Evolutionary conservation across 352 stramenopile species (phyloP).

Genomic region (Phytophthora hibernalis): DNA sequence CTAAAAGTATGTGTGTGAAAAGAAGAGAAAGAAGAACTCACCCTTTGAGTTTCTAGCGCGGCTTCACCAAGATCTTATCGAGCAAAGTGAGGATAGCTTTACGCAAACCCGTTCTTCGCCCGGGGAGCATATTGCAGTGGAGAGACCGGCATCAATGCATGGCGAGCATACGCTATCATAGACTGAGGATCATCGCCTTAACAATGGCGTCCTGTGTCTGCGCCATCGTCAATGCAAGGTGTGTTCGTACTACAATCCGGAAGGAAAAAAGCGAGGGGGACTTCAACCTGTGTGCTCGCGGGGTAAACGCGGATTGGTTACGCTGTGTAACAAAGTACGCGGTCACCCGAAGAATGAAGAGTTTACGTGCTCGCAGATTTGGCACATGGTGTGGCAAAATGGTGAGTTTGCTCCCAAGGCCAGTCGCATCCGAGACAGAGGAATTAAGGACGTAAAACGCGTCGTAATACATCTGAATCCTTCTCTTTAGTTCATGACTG

Average conservation of each 20-base stretch:
- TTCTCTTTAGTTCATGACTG: no score
- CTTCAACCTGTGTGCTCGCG: slow-evolving; percentile 11
- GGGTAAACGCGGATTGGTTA: background rate
- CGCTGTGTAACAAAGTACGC: no score
- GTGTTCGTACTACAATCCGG: slow-evolving; percentile 10
- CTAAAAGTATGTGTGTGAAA: no score
- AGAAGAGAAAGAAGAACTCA: background rate
- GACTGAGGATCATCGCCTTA: background rate
- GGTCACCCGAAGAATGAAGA: no score
- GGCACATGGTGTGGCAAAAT: no score
- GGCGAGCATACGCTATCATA: background rate
- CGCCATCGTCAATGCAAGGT: slow-evolving; percentile 1
- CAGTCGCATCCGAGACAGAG: no score
- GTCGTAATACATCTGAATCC: no score
- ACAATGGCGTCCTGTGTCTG: slow-evolving; percentile 3
- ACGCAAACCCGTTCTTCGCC: no score
- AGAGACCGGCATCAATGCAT: background rate
- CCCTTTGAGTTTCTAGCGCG: background rate
- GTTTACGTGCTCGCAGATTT: no score
- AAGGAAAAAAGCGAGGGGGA: slow-evolving; percentile 16
- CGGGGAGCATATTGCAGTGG: background rate
- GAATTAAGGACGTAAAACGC: no score
- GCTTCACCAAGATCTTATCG: background rate
- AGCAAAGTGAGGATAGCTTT: background rate
- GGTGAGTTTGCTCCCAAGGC: no score